Base-by-base conservation (phyloP, 345 rosid species). In the Boechera divaricarpa region DNA sequence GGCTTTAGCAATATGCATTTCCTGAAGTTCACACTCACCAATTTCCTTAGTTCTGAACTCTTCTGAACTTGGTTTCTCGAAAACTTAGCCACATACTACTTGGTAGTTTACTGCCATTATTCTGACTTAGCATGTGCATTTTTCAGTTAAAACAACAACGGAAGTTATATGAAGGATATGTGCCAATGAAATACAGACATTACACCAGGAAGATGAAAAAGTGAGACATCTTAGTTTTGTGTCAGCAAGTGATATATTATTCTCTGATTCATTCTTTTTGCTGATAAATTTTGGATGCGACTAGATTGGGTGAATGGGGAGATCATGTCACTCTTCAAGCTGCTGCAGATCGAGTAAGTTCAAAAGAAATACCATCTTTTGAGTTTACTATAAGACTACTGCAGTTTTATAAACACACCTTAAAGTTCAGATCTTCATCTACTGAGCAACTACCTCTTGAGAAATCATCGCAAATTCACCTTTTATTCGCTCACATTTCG, bases 281-380 rank as follows among this genome's bases (percentile, higher is more conserved):
- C n/a, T 79, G 60, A 56, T 63, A 51, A 67, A 70, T 39, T 75
- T 64, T 65, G 70, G 81, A 33, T 51, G 57, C 35, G 9, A 63
- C 69, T 74, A 91, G 98, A 78, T 72, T 72, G 9, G 98, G 97
- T 66, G 98, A 94, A 85, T 94, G 98, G 98, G 98, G 98, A 53
- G 98, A 94, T 80, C 98, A 94, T 79, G 79, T 94, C 28, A 94
- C 97, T 70, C 84, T 91, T 55, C 98, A 94, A 86, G 97, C 97
- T 74, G 98, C 98, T 42, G 98, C 98, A 72, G 98, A 94, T 85
- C 80, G 87, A 51, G 98, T 94, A 82, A 89, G 91, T 85, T 9
- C 48, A 2, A 32, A 16, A 54, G 24, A 66, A 12, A 67, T 13
- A 39, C 29, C 74, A 8, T 33, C n/a, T 42, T n/a, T 63, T 29